A percentile compares a stretch with the other conserved stretches of the same genome.
phyloP scores from a whole-genome alignment of 306 rosid genomes.

The Mimosa pudica region DNA sequence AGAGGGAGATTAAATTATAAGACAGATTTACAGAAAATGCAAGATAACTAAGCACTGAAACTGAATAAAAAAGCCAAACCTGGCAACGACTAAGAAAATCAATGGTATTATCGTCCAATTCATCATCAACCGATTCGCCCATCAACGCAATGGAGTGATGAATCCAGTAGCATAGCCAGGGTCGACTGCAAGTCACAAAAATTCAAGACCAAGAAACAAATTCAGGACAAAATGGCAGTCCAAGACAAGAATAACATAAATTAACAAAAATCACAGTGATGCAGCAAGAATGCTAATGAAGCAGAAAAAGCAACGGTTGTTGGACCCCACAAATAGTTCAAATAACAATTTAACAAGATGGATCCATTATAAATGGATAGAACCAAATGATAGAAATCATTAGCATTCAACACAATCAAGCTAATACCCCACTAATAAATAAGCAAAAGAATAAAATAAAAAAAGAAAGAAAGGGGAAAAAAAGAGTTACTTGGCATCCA shows the following conservation, averaged over 20 bases:
- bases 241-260: background rate
- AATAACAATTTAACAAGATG: background rate
- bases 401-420: background rate
- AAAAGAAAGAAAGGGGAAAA: background rate
- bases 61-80: constrained; percentile 42
- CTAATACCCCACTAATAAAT: background rate
- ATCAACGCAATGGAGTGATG: constrained; percentile 79
- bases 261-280: background rate
- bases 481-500: constrained; percentile 76
- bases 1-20: background rate
- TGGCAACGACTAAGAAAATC: constrained; percentile 86
- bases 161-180: constrained; percentile 96
- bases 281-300: background rate
- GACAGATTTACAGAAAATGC: background rate
- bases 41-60: background rate
- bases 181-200: constrained; percentile 65
- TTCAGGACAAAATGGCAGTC: background rate
- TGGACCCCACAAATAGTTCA: background rate
- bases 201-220: background rate
- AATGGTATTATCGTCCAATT: constrained; percentile 50
- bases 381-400: background rate
- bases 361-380: background rate
- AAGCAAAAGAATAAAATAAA: background rate
- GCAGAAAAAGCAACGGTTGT: background rate
- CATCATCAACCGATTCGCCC: constrained; percentile 65